These are phyloP conservation scores for Myxozyma melibiosi DNA, from an alignment of 805 yeast species.

Conservation along the genomic window DNA sequence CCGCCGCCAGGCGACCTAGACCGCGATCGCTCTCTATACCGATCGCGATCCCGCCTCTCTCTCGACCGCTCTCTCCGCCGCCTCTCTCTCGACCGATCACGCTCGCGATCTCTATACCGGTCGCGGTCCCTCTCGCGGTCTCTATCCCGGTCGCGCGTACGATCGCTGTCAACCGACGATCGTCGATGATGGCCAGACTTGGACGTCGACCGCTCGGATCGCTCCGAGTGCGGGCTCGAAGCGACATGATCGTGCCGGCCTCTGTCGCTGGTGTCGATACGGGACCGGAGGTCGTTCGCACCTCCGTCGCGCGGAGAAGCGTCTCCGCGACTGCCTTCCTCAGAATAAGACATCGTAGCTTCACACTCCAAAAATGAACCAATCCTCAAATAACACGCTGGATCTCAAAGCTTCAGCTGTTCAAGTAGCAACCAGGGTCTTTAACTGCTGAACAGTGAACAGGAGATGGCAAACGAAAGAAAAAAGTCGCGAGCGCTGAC, in stretches of 20 bases:
- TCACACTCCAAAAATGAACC: too few species aligned
- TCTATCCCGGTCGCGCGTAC: slow-evolving; percentile 5
- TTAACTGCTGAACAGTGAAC: too few species aligned
- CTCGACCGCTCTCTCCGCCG: slow-evolving; percentile 21
- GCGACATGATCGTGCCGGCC: background rate
- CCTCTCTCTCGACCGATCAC: slow-evolving; percentile 22
- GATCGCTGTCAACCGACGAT: slow-evolving; percentile 17
- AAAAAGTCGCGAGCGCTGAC: background rate
- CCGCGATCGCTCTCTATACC: slow-evolving; percentile 8
- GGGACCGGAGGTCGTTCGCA: slow-evolving; percentile 4
- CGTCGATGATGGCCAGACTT: slow-evolving; percentile 9
- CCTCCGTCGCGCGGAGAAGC: slow-evolving; percentile 5
- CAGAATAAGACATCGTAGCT: background rate
- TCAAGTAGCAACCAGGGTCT: too few species aligned
- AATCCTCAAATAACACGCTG: too few species aligned
- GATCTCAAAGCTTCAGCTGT: too few species aligned
- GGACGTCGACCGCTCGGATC: slow-evolving; percentile 21
- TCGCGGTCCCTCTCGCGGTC: slow-evolving; percentile 12
- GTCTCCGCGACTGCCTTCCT: background rate
- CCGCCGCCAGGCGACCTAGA: background rate
- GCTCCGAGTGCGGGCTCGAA: slow-evolving; percentile 10
- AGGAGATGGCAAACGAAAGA: background rate
- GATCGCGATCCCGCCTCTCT: slow-evolving; percentile 17
- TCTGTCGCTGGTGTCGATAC: slow-evolving; percentile 5
- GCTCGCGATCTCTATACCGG: slow-evolving; percentile 3